A percentile compares a stretch with the other conserved stretches of the same genome.
phyloP scores from a whole-genome alignment of 352 stramenopile genomes.

The Phytopythium delawarense region DNA sequence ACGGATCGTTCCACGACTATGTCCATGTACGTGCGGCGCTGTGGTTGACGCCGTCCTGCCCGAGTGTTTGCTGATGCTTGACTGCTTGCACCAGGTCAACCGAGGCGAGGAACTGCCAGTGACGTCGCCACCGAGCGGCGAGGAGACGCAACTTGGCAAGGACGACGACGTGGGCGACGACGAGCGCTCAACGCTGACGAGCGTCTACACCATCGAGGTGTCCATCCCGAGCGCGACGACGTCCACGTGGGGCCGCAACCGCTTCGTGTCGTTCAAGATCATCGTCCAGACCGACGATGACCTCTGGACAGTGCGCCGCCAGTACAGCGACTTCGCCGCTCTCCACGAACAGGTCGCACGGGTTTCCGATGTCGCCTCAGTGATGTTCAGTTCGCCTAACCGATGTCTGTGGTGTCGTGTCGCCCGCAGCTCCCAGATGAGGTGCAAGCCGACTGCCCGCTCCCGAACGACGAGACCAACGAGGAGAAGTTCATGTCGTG shows the following conservation, averaged over 20 bases:
- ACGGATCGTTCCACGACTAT: constrained; percentile 55
- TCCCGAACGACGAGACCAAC: constrained; percentile 38
- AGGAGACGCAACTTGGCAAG: background rate
- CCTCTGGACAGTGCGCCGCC: constrained; percentile 54
- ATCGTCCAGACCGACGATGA: constrained; percentile 69
- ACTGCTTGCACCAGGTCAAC: background rate
- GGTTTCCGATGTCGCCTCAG: background rate
- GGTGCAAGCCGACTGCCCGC: constrained; percentile 34
- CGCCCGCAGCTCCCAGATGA: constrained; percentile 32
- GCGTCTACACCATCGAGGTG: constrained; percentile 32
- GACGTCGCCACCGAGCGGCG: background rate
- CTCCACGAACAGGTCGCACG: constrained; percentile 44
- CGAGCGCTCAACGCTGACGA: constrained; percentile 7
- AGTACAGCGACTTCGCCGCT: constrained; percentile 61
- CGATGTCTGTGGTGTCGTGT: no score
- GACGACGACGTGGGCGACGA: constrained; percentile 3
- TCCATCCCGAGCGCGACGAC: constrained; percentile 66
- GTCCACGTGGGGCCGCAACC: constrained; percentile 66
- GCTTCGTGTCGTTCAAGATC: constrained; percentile 76
- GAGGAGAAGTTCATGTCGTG: constrained; percentile 48
- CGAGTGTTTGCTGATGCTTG: no score
- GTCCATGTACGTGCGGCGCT: constrained; percentile 13
- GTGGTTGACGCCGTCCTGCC: background rate
- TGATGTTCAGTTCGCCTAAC: background rate
- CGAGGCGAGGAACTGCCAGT: background rate